A percentile compares a stretch with the other conserved stretches of the same genome.
These are phyloP conservation scores for Suillus decipiens DNA, from an alignment of 768 basidiomycete genomes.

Conservation along the genomic window DNA sequence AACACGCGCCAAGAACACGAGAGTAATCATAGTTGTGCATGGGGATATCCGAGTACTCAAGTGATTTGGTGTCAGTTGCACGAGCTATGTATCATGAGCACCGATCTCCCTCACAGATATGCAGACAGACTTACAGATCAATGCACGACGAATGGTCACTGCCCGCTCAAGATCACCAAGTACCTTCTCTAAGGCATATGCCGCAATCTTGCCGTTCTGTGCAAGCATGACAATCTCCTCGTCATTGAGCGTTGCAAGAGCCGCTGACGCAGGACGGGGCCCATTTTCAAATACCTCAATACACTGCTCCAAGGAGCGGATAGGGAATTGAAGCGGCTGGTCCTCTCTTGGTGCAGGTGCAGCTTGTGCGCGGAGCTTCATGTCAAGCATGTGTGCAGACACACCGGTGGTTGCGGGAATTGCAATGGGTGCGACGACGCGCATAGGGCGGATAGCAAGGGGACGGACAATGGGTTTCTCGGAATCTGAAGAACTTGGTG, in stretches of 20 bases:
- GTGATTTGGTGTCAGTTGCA: slow-evolving; percentile 76
- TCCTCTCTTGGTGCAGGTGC: slow-evolving; percentile 18
- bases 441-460: slow-evolving; percentile 1
- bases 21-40: slow-evolving; percentile 89
- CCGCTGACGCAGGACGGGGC: slow-evolving; percentile 57
- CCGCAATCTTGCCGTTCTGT: slow-evolving; percentile 89
- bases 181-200: slow-evolving; percentile 96
- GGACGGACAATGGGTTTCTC: slow-evolving; percentile 22
- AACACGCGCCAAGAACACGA: slow-evolving; percentile 93
- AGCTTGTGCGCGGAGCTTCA: slow-evolving; percentile 35
- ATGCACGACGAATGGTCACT: slow-evolving; percentile 79
- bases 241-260: slow-evolving; percentile 71
- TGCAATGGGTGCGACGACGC: slow-evolving; percentile 23
- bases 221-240: slow-evolving; percentile 90
- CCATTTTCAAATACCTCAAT: slow-evolving; percentile 78
- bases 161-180: slow-evolving; percentile 88
- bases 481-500: slow-evolving; percentile 12
- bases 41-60: slow-evolving; percentile 84
- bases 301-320: slow-evolving; percentile 73
- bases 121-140: slow-evolving; percentile 75
- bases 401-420: slow-evolving; percentile 25
- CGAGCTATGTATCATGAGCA: slow-evolving; percentile 56
- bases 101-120: not conserved
- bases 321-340: slow-evolving; percentile 14
- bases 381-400: slow-evolving; percentile 31